Evolutionary conservation across 495 filamentous ascomycete genomes (phyloP).

Genomic region (Parathielavia hyrcaniae): DNA sequence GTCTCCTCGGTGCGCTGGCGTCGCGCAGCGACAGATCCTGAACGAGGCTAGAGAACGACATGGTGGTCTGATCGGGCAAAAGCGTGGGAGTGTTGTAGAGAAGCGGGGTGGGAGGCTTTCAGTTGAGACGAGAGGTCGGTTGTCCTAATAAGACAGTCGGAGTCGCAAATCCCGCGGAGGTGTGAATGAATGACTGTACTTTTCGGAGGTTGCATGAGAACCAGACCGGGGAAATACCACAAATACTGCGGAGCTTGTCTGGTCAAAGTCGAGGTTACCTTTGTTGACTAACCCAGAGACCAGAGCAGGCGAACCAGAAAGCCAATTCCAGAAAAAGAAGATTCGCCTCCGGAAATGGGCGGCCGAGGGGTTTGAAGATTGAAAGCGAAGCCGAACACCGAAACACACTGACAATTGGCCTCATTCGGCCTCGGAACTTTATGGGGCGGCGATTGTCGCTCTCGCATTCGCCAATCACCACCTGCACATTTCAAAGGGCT

Average conservation of each 20-base stretch:
- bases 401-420: conserved; percentile 10
- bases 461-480: conserved; percentile 23
- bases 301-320: too few species aligned
- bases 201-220: not conserved
- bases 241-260: too few species aligned
- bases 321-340: too few species aligned
- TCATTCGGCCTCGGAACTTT: conserved; percentile 18
- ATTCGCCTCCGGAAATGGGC: conserved; percentile 17
- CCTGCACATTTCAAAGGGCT: conserved; percentile 18
- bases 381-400: not conserved
- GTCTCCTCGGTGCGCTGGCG: conserved; percentile 40
- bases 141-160: not conserved
- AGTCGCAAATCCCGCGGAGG: not conserved
- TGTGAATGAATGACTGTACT: not conserved
- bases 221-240: too few species aligned
- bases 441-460: conserved; percentile 9
- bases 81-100: not conserved
- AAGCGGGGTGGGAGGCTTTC: not conserved
- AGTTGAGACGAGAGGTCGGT: not conserved
- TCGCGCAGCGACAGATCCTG: conserved; percentile 70
- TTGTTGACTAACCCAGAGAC: too few species aligned
- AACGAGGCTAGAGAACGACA: conserved; percentile 90
- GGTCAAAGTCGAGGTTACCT: too few species aligned
- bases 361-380: conserved; percentile 1
- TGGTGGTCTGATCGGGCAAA: conserved; percentile 33